phyloP scores from a whole-genome alignment of 805 yeast genomes.

The Priceomyces castillae region DNA sequence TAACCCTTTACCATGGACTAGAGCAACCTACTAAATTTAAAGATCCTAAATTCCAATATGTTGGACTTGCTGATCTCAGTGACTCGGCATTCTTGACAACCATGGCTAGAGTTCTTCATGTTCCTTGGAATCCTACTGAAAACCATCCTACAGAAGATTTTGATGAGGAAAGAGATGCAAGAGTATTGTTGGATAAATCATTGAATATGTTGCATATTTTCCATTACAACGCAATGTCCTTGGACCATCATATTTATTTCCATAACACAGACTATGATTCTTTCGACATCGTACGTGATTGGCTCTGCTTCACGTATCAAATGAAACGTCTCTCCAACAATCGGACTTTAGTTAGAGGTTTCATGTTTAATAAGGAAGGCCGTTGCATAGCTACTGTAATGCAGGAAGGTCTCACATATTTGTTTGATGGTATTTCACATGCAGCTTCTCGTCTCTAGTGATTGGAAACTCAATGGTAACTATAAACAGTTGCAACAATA shows the following conservation, averaged over 20 bases:
- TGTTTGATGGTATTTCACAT: slow-evolving; percentile 24
- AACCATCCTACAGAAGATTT: slow-evolving; percentile 28
- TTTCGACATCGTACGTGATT: slow-evolving; percentile 33
- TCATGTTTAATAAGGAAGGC: slow-evolving; percentile 29
- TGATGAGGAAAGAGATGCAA: slow-evolving; percentile 33
- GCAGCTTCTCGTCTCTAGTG: not conserved
- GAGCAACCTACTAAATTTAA: slow-evolving; percentile 18
- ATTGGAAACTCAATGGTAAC: too few species aligned
- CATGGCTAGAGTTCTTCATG: slow-evolving; percentile 38
- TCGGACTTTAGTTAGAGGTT: slow-evolving; percentile 38
- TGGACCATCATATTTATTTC: slow-evolving; percentile 45
- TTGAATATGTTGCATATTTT: slow-evolving; percentile 34
- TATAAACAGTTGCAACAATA: too few species aligned
- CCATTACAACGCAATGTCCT: slow-evolving; percentile 45
- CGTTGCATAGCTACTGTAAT: slow-evolving; percentile 36
- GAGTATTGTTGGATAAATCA: slow-evolving; percentile 25
- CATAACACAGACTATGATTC: slow-evolving; percentile 25
- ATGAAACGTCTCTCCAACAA: slow-evolving; percentile 32
- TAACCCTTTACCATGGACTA: slow-evolving; percentile 40
- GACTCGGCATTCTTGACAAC: slow-evolving; percentile 42
- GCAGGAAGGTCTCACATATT: slow-evolving; percentile 41
- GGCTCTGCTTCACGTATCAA: slow-evolving; percentile 38
- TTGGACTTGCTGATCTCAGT: slow-evolving; percentile 37
- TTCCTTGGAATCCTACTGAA: slow-evolving; percentile 42
- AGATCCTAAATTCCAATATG: slow-evolving; percentile 28